Conservation (phyloP, 345 rosid genomes). For the Salix dunnii region DNA sequence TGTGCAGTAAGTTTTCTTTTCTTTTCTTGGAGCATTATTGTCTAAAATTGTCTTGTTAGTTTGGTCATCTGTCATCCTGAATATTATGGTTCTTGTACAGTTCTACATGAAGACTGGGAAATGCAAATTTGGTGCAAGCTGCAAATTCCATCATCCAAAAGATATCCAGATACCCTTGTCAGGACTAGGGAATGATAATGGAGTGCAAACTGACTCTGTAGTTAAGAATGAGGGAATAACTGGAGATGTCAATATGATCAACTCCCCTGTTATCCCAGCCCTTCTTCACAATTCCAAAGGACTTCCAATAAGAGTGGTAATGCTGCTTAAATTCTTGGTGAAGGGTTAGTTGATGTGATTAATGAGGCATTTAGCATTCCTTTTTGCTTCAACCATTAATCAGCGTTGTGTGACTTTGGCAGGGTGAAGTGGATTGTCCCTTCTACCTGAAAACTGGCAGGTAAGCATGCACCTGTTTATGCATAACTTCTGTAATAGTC, state of each 20-base stretch:
- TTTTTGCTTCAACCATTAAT: not conserved
- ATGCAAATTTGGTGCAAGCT: conserved; percentile 85
- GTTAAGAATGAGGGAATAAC: conserved; percentile 27
- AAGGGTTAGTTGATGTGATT: not conserved
- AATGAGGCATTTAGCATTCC: not conserved
- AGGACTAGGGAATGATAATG: conserved; percentile 43
- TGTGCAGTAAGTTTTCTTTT: conserved; percentile 62
- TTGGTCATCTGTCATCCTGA: conserved; percentile 22
- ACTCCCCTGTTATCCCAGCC: conserved; percentile 45
- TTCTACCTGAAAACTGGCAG: conserved; percentile 95
- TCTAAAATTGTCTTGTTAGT: not conserved
- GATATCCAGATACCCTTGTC: conserved; percentile 50
- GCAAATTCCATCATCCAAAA: conserved; percentile 94
- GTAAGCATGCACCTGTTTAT: conserved; percentile 33
- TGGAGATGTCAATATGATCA: conserved; percentile 28
- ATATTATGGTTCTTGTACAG: conserved; percentile 42
- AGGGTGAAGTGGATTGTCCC: conserved; percentile 94
- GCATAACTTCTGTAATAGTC: not conserved
- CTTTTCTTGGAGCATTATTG: not conserved
- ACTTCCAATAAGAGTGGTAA: conserved; percentile 80
- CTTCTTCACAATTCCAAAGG: conserved; percentile 72
- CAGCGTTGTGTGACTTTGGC: conserved; percentile 21
- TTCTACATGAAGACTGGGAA: conserved; percentile 84
- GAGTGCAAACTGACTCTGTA: conserved; percentile 34
- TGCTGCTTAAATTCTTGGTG: not conserved